Evolutionary conservation across 140 eudicot genomes (phyloP).

Genomic region (Cichorium intybus): DNA sequence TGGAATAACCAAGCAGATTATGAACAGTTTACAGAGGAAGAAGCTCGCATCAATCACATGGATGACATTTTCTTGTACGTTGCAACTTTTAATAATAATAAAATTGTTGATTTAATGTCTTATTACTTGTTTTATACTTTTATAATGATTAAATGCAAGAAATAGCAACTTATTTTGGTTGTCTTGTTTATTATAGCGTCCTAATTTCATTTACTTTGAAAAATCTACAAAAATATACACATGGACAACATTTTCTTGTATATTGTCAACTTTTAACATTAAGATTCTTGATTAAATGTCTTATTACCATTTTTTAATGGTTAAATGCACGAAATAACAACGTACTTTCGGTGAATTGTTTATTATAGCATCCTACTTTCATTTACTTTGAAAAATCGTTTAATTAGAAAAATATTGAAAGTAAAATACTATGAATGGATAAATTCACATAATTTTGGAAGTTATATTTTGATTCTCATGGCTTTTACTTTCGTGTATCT

Average conservation of each 20-base stretch:
- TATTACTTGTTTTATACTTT: conserved; percentile 15
- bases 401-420: neutral
- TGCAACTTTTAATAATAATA: conserved; percentile 46
- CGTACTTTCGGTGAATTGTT: neutral
- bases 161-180: neutral
- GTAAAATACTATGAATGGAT: neutral
- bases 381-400: neutral
- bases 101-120: conserved; percentile 37
- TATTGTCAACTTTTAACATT: neutral
- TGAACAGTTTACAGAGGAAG: conserved; percentile 35
- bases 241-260: conserved; percentile 81
- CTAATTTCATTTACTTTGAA: neutral
- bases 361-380: neutral
- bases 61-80: conserved; percentile 81
- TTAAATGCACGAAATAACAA: neutral
- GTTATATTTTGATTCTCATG: conserved; percentile 6
- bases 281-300: neutral
- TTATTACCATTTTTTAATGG: conserved; percentile 1
- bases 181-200: neutral
- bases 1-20: conserved; percentile 39
- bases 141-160: neutral
- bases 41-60: conserved; percentile 47
- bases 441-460: no score
- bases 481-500: neutral
- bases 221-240: conserved; percentile 4